A percentile compares a stretch with the other conserved stretches of the same genome.
Conservation (phyloP, 345 rosid genomes). For the Brassica rapa region DNA sequence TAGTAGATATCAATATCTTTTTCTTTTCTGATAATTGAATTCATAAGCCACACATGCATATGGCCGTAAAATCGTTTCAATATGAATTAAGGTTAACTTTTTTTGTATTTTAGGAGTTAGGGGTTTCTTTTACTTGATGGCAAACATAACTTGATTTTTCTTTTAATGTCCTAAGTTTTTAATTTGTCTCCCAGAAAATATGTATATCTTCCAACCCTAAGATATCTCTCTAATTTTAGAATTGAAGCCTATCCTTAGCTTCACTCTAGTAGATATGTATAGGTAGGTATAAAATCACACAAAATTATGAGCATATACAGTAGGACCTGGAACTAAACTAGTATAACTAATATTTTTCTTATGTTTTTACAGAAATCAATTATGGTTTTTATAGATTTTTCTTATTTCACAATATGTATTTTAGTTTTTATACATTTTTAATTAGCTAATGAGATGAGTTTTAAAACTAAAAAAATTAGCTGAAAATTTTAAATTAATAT, state of each 20-base stretch:
- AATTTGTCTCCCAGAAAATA: background rate
- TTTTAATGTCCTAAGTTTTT: background rate
- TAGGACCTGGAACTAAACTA: background rate
- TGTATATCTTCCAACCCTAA: background rate
- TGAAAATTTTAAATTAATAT: background rate
- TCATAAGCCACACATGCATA: constrained; percentile 14
- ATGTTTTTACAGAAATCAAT: background rate
- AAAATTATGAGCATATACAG: background rate
- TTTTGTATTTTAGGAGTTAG: background rate
- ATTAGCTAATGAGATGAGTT: background rate
- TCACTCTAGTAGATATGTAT: background rate
- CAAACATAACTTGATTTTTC: background rate
- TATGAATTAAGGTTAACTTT: background rate
- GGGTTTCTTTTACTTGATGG: background rate
- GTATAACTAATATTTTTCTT: background rate
- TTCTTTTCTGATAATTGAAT: background rate
- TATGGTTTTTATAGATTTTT: too few species aligned
- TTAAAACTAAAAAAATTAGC: background rate
- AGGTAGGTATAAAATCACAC: background rate
- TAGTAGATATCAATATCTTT: background rate
- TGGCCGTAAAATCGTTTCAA: background rate
- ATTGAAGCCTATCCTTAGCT: background rate
- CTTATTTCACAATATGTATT: too few species aligned
- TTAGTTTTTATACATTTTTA: too few species aligned
- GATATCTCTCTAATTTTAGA: background rate